Evolutionary conservation across 129 eudicot genomes (phyloP), one percentile per base, ranked within the genome.

Genomic region (Chrysanthemum lavandulifolium): DNA sequence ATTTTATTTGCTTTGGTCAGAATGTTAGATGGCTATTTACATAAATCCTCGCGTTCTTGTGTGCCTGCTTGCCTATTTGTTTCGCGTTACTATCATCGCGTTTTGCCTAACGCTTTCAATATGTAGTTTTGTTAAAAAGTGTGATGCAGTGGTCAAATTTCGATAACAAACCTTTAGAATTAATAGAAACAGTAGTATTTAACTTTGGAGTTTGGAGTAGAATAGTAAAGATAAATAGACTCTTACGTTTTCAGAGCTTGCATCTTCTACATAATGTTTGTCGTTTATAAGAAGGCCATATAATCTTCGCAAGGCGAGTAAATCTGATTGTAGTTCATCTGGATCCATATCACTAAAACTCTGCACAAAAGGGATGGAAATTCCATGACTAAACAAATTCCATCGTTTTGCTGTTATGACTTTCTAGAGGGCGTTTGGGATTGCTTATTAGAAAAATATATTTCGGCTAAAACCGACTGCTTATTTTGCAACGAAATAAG

Each of bases 211-310:
- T 40, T 40, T 40, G 47, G 10, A 6, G 47, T 40, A 40, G 47
- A 40, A 40, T 40, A 61, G 23, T 4, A 45, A 12, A 13, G 21
- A 52, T 21, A 13, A 56, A 65, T 14, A 53, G 43, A 73, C 59
- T 50, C 58, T 62, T 76, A 76, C 81, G 58, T 31, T 48, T 53
- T 81, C 61, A 64, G 78, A 70, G 63, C 15, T 63, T 69, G 61
- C 69, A 45, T 61, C 73, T 45, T 56, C 67, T 57, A 69, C 10
- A 55, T 68, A 25, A 3, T 65, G 65, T 65, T 69, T 40, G 31
- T 81, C 81, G n/a, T 56, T 56, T 58, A 56, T 15, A 23, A 81
- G 81, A 70, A 81, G 81, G n/a, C 71, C 65, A 54, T 81, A 81
- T 43, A 81, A 65, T 33, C 67, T 71, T 65, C 69, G 12, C 33